Evolutionary conservation across 176 grass and related monocot genomes (phyloP).

Genomic region (Cenchrus americanus): DNA sequence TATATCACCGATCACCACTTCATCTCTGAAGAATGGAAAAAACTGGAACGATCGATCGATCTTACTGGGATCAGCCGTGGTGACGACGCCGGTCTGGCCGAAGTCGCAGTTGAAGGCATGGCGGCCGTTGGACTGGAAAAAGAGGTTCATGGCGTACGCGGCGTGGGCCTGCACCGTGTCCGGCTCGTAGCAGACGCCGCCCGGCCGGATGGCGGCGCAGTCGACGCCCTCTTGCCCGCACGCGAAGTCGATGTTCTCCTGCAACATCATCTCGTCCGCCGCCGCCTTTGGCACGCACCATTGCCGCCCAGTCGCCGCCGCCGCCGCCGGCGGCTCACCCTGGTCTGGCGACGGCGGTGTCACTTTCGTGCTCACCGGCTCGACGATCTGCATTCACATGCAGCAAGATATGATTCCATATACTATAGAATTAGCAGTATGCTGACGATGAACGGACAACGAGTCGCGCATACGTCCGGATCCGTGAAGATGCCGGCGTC

Average conservation of each 20-base stretch:
- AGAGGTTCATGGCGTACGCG: conserved; percentile 84
- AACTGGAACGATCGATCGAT: too few relatives aligned
- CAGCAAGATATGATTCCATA: too few relatives aligned
- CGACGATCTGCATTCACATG: not conserved
- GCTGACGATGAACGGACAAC: too few relatives aligned
- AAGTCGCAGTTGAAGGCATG: conserved; percentile 74
- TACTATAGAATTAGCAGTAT: too few relatives aligned
- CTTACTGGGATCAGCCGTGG: conserved; percentile 74
- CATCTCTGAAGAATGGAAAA: too few relatives aligned
- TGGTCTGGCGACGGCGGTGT: conserved; percentile 8
- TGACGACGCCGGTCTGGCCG: conserved; percentile 57
- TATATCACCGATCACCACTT: too few relatives aligned
- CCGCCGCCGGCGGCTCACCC: not conserved
- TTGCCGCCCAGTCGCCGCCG: not conserved
- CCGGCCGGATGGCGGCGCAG: conserved; percentile 62
- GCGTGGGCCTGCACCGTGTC: conserved; percentile 68
- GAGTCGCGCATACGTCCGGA: conserved; percentile 32
- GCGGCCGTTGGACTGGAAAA: conserved; percentile 59
- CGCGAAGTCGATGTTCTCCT: conserved; percentile 83
- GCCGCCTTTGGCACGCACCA: conserved; percentile 79
- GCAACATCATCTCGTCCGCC: conserved; percentile 56
- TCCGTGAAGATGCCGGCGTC: conserved; percentile 69
- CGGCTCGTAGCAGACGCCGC: conserved; percentile 64
- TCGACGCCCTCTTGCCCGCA: conserved; percentile 62
- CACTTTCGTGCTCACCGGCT: conserved; percentile 40